Base-by-base conservation (phyloP, 805 yeast genomes). In the Maudiozyma barnettii region DNA sequence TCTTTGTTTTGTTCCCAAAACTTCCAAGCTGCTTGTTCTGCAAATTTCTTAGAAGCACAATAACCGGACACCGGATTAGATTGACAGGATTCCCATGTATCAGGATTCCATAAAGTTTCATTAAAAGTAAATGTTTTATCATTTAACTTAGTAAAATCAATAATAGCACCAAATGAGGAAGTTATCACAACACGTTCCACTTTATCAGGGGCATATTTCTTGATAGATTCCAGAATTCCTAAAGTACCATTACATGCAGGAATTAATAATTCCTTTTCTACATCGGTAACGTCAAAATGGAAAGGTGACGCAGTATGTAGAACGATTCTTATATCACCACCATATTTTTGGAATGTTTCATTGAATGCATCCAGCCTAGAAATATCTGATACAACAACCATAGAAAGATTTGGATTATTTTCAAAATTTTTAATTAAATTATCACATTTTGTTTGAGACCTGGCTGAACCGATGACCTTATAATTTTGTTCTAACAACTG, bases 271-370 rank as follows among this genome's bases (percentile, higher is more conserved):
- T 75, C 80, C 43, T 72, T 71, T 48, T 73, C 80, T 30, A 55
- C 58, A 30, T 73, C 65, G 50, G 72, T 68, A 12, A 67, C 60
- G 8, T 71, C 68, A 57, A 71, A 74, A 23, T 71, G 65, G 58
- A 75, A 74, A 9, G 85, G 83, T 8, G 82, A 73, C 2, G 85
- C 85, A 9, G 81, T 71, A 61, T 80, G 85, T 39, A 79, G 52
- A 44, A 80, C 79, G 22, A 72, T 75, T 12, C 66, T 66, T 48
- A 78, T 72, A 39, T 78, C 81, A 30, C 74, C 73, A 49, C 73
- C 71, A 29, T 62, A 60, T 19, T 64, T 60, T 36, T 63, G 49
- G 40, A 78, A 64, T 1, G 70, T 70, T 10, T 60, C 57, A 50
- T 74, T 76, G 49, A 78, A 78, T 0, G 79, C 76, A 35, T 68